Evolutionary conservation across 805 yeast genomes (phyloP).

Genomic region (Yamadazyma laniorum): DNA sequence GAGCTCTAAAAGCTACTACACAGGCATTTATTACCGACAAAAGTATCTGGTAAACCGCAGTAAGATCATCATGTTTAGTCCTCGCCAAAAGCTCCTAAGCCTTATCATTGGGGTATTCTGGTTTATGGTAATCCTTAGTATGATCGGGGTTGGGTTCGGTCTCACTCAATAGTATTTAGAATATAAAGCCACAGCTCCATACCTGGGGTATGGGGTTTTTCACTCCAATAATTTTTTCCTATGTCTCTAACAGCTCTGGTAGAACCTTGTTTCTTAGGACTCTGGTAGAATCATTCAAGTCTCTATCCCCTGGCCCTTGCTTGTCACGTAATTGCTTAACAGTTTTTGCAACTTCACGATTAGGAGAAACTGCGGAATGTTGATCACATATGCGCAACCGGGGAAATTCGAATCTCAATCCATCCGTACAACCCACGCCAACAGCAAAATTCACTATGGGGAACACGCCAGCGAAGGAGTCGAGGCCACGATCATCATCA

Average conservation of each 20-base stretch:
- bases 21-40: constrained; percentile 14
- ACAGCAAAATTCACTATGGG: constrained; percentile 28
- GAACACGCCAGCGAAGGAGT: constrained; percentile 44
- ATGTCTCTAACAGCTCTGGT: no score
- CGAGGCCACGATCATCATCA: constrained; percentile 29
- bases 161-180: constrained; percentile 8
- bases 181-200: not conserved
- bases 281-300: no score
- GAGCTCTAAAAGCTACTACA: constrained; percentile 13
- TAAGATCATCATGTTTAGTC: constrained; percentile 16
- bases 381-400: not conserved
- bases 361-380: not conserved
- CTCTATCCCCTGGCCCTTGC: no score
- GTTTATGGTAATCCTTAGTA: constrained; percentile 31
- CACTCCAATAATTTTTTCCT: no score
- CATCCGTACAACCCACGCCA: not conserved
- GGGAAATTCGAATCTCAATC: not conserved
- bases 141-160: constrained; percentile 42
- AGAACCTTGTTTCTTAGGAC: no score
- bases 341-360: not conserved
- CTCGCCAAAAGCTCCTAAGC: constrained; percentile 31
- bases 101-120: constrained; percentile 32
- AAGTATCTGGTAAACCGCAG: constrained; percentile 12
- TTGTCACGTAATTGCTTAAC: no score
- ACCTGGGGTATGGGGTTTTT: no score